A percentile compares a stretch with the other conserved stretches of the same genome.
Evolutionary conservation across 352 stramenopile species (phyloP).

Genomic region (Pythium chondricola): DNA sequence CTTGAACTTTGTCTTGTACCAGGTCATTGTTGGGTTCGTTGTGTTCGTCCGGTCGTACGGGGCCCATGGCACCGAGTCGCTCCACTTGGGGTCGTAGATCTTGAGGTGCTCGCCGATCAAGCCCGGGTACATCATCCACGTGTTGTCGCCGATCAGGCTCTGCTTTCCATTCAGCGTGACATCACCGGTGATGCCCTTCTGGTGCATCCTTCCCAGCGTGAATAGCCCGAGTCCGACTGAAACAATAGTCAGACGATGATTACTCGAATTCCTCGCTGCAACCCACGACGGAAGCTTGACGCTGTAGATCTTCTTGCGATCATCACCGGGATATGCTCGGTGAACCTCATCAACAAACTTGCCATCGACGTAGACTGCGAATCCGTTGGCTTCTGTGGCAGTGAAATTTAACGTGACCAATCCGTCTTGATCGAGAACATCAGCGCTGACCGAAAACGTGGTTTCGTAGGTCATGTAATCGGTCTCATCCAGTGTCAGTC

Average conservation of each 20-base stretch:
- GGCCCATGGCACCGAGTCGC: conserved; percentile 42
- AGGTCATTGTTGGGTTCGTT: conserved; percentile 31
- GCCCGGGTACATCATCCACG: conserved; percentile 52
- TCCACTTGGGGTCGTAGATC: conserved; percentile 44
- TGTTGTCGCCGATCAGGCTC: conserved; percentile 18
- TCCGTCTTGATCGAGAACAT: not conserved
- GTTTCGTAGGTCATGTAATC: conserved; percentile 70
- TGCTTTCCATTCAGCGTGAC: conserved; percentile 34
- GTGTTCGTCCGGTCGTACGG: conserved; percentile 2
- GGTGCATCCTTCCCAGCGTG: conserved; percentile 44
- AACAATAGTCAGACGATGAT: conserved; percentile 34
- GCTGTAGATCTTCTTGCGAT: conserved; percentile 38
- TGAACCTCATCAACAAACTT: conserved; percentile 34
- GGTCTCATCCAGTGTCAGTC: conserved; percentile 41
- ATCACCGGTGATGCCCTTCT: conserved; percentile 49
- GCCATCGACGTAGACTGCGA: conserved; percentile 45
- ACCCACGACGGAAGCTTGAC: conserved; percentile 34
- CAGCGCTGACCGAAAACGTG: conserved; percentile 19
- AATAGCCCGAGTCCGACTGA: conserved; percentile 57
- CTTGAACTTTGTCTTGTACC: conserved; percentile 46
- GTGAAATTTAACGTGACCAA: conserved; percentile 33
- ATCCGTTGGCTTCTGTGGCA: conserved; percentile 47
- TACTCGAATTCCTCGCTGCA: conserved; percentile 1
- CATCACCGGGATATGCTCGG: conserved; percentile 39
- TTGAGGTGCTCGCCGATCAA: conserved; percentile 62